Evolutionary conservation across 2,329 filamentous ascomycete genomes (phyloP).

Genomic region (Waltergamsia citrina): DNA sequence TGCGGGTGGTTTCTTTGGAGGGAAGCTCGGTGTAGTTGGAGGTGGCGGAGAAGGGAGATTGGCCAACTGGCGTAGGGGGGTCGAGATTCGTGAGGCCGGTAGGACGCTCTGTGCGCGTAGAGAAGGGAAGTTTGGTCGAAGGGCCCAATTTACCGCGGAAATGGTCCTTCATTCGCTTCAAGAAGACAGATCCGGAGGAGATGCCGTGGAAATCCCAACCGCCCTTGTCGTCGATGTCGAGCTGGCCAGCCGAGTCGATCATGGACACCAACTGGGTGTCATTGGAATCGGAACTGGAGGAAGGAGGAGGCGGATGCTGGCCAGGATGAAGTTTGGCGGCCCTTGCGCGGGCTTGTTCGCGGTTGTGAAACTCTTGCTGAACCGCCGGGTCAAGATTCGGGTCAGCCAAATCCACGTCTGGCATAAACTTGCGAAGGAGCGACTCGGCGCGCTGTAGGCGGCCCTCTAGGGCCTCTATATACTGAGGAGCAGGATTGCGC

Average conservation of each 20-base stretch:
- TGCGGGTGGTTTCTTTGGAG: conserved; percentile 43
- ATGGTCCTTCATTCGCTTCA: conserved; percentile 78
- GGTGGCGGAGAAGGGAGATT: conserved; percentile 50
- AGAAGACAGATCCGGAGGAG: conserved; percentile 84
- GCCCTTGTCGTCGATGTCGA: conserved; percentile 85
- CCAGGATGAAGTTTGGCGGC: conserved; percentile 30
- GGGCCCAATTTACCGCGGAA: conserved; percentile 68
- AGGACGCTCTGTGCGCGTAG: conserved; percentile 39
- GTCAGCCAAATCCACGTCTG: conserved; percentile 77
- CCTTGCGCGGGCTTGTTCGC: conserved; percentile 40
- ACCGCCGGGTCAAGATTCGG: conserved; percentile 71
- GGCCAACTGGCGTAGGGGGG: conserved; percentile 53
- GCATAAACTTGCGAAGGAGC: conserved; percentile 69
- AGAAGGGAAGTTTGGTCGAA: conserved; percentile 49
- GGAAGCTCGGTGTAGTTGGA: conserved; percentile 58
- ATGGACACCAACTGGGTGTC: conserved; percentile 82
- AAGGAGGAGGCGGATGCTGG: conserved; percentile 1
- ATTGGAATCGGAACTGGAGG: conserved; percentile 30
- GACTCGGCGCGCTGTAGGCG: conserved; percentile 76
- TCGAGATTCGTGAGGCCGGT: conserved; percentile 51
- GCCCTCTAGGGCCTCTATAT: conserved; percentile 80
- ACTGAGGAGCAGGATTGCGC: conserved; percentile 84
- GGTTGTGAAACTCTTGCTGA: conserved; percentile 55
- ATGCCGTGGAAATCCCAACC: conserved; percentile 94
- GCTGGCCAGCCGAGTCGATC: conserved; percentile 84